A percentile compares a stretch with the other conserved stretches of the same genome.
Conservation (phyloP, 2,329 filamentous ascomycete genomes). For the Parasarocladium wereldwijsianum region DNA sequence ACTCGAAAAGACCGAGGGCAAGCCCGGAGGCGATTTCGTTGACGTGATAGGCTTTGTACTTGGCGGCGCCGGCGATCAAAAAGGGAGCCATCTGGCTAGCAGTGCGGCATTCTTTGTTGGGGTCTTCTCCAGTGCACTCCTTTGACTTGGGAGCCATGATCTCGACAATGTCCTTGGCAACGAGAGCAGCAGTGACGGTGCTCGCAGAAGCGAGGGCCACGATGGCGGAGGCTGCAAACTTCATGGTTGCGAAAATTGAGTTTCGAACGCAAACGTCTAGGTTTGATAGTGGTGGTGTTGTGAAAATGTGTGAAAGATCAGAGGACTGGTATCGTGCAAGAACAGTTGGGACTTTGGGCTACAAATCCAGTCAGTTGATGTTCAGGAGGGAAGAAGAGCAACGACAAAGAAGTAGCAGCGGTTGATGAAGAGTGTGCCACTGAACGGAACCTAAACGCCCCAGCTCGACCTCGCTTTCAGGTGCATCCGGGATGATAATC, state of each 20-base stretch:
- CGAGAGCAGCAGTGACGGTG: conserved; percentile 6
- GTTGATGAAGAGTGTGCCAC: too few relatives aligned
- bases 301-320: too few relatives aligned
- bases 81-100: conserved; percentile 43
- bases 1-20: conserved; percentile 58
- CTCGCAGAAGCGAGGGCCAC: conserved; percentile 1
- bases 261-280: too few relatives aligned
- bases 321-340: too few relatives aligned
- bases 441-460: too few relatives aligned
- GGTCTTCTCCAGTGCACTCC: conserved; percentile 29
- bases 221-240: background rate
- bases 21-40: conserved; percentile 56
- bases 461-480: too few relatives aligned
- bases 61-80: conserved; percentile 39
- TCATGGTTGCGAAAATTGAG: background rate
- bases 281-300: too few relatives aligned
- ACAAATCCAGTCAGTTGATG: too few relatives aligned
- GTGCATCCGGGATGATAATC: too few relatives aligned
- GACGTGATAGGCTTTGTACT: conserved; percentile 37
- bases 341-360: too few relatives aligned
- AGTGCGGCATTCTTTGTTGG: conserved; percentile 46
- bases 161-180: conserved; percentile 25
- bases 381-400: too few relatives aligned
- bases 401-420: too few relatives aligned
- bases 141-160: conserved; percentile 42